phyloP scores from a whole-genome alignment of 2,329 filamentous ascomycete genomes.

The Atkinsonella hypoxylon region DNA sequence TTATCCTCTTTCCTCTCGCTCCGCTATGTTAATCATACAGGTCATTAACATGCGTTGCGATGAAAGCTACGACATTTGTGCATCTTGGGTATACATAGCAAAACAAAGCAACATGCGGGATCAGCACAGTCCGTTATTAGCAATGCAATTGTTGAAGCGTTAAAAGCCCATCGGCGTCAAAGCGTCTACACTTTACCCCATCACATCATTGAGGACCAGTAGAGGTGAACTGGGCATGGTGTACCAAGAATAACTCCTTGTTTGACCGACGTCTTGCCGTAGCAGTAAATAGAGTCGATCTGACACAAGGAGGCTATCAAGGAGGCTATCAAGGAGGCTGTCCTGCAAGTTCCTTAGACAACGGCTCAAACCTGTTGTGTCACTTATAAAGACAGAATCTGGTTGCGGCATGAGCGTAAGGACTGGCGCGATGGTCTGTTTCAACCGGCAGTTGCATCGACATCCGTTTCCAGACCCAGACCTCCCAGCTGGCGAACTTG shows the following conservation, averaged over 20 bases:
- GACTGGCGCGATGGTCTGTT: neutral
- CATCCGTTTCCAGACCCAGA: constrained; percentile 3
- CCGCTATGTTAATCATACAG: neutral
- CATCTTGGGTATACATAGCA: constrained; percentile 9
- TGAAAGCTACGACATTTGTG: constrained; percentile 8
- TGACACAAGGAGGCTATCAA: neutral
- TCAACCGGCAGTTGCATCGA: neutral
- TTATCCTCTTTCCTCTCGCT: too few species aligned
- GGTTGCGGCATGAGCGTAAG: neutral
- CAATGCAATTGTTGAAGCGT: neutral
- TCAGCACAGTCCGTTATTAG: constrained; percentile 11
- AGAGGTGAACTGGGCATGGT: constrained; percentile 12
- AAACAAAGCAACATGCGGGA: constrained; percentile 15
- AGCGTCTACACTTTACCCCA: constrained; percentile 16
- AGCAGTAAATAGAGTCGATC: constrained; percentile 15
- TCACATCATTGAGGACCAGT: constrained; percentile 18
- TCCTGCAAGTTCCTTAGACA: constrained; percentile 18
- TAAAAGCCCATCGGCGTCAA: constrained; percentile 13
- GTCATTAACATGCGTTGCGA: neutral
- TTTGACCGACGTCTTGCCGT: constrained; percentile 18
- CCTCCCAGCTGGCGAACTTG: neutral
- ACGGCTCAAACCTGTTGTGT: constrained; percentile 7
- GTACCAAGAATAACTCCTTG: constrained; percentile 15
- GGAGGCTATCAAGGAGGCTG: neutral
- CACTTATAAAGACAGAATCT: neutral